Base-by-base conservation (phyloP, 306 rosid species). In the Ceratonia siliqua region DNA sequence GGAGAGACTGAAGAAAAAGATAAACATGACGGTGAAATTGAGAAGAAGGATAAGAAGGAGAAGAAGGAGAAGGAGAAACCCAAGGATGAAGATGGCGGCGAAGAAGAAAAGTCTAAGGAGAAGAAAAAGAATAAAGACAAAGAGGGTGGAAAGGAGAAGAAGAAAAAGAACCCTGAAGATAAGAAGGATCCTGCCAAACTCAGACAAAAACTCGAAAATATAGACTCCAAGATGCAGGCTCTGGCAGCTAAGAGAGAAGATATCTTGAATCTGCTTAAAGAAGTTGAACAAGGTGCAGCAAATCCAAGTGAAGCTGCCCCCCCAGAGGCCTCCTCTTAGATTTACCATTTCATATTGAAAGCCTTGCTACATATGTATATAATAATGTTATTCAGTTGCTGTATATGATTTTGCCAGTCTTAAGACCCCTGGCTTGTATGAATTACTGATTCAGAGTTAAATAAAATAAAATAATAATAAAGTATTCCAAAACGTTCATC, bases 101-200 rank as follows among this genome's bases (percentile, higher is more conserved):
- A 24, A 18, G 79, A 38, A 27, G 70, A 61, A 22, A 62, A 73
- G 74, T 48, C 61, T 8, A 74, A 70, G 42, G 81, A 84, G 65
- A 73, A 79, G 73, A 87, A 85, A 74, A 78, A 78, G 3, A 83
- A 83, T 75, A 75, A 76, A 9, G 58, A 66, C 35, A 68, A 35
- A 33, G 64, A 41, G 38, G 62, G 18, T 8, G 61, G 55, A 20
- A 67, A 79, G 59, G 82, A 83, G 69, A 74, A 82, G 63, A 86
- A 88, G 80, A 64, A 86, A 15, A 86, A 87, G 78, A 82, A 79
- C 67, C 91, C 91, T 27, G 90, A 80, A 65, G 90, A 87, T 48
- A 79, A 68, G 50, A 89, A 53, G 4, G 94, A 9, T 8, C 45
- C 10, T 39, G 45, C 1, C 0, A 39, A 10, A 9, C 45, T 10